Conservation (phyloP, 1,139 yeast species). For the Yamadazyma conglobata region DNA sequence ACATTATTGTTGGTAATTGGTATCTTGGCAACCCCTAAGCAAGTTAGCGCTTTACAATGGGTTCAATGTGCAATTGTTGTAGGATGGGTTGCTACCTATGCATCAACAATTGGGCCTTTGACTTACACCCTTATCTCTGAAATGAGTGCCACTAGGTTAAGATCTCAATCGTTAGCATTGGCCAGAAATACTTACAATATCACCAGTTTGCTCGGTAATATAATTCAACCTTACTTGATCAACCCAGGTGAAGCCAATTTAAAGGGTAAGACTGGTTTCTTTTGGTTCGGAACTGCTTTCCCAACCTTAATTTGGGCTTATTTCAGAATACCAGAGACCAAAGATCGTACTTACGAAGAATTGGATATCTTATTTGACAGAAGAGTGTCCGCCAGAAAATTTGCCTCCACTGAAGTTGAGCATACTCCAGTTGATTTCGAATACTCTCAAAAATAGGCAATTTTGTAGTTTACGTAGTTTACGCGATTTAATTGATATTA, state of each 20-base stretch:
- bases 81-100: constrained; percentile 24
- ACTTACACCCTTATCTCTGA: constrained; percentile 23
- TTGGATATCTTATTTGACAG: constrained; percentile 23
- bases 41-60: constrained; percentile 19
- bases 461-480: too few species aligned
- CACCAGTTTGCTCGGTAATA: constrained; percentile 17
- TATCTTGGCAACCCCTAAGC: constrained; percentile 32
- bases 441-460: too few species aligned
- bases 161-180: constrained; percentile 23
- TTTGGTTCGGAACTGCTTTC: constrained; percentile 40
- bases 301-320: constrained; percentile 22
- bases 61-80: constrained; percentile 21
- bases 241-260: constrained; percentile 22
- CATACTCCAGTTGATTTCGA: too few species aligned
- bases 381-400: constrained; percentile 19
- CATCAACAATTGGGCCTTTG: constrained; percentile 23
- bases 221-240: constrained; percentile 24
- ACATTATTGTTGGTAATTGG: constrained; percentile 41
- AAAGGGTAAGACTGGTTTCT: constrained; percentile 24
- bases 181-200: constrained; percentile 24
- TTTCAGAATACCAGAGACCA: constrained; percentile 23
- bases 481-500: too few species aligned
- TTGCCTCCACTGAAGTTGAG: too few species aligned
- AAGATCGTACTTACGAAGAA: constrained; percentile 22
- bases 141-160: constrained; percentile 23